Conservation (phyloP, 768 basidiomycete species). For the Tephrocybe sp. region DNA sequence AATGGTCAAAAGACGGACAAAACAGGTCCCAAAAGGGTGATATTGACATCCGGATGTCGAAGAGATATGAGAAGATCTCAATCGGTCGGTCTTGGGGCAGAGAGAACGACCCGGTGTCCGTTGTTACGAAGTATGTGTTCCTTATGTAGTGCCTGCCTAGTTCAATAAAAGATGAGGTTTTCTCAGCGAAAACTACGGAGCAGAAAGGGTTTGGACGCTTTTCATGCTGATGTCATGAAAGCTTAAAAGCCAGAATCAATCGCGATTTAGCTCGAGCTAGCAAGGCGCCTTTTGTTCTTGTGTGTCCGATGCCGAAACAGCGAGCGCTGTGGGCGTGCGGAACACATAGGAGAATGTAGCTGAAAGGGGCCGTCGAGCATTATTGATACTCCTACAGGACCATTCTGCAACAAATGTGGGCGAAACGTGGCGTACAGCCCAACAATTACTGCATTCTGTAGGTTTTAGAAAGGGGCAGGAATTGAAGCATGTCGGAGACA, state of each 20-base stretch:
- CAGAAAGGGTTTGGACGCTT: neutral
- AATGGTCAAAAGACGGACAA: slow-evolving; percentile 5
- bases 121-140: neutral
- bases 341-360: neutral
- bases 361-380: neutral
- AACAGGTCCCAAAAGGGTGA: neutral
- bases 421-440: too few species aligned
- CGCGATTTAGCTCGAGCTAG: neutral
- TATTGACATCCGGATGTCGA: slow-evolving; percentile 1
- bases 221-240: slow-evolving; percentile 12
- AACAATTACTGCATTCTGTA: too few species aligned
- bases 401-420: neutral
- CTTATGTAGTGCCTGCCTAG: slow-evolving; percentile 4
- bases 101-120: neutral
- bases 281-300: slow-evolving; percentile 4
- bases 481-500: too few species aligned
- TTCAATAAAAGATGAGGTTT: neutral
- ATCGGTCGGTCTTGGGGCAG: neutral
- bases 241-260: slow-evolving; percentile 3
- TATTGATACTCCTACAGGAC: neutral
- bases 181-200: slow-evolving; percentile 6
- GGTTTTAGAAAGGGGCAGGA: too few species aligned
- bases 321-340: neutral
- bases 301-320: neutral
- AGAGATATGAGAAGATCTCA: slow-evolving; percentile 3